Evolutionary conservation across 768 basidiomycete species (phyloP).

Genomic region (Amylocystis lapponica): DNA sequence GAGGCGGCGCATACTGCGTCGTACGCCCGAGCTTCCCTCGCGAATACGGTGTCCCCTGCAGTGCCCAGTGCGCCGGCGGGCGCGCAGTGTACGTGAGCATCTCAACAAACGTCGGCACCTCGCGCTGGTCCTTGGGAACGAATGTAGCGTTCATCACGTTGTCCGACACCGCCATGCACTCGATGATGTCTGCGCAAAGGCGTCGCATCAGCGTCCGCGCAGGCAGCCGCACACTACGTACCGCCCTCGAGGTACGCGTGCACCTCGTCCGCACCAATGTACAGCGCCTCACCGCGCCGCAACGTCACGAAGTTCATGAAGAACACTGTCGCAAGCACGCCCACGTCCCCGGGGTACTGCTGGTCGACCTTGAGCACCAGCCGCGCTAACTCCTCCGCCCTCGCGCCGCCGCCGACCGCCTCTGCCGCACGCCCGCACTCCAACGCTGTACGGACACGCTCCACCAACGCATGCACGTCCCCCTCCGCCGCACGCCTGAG

Average conservation of each 20-base stretch:
- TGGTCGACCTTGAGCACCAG: slow-evolving; percentile 36
- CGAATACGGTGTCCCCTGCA: slow-evolving; percentile 12
- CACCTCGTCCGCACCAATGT: slow-evolving; percentile 49
- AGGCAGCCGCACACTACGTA: slow-evolving; percentile 15
- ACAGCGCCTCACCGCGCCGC: slow-evolving; percentile 45
- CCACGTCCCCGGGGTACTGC: slow-evolving; percentile 51
- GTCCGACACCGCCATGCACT: slow-evolving; percentile 54
- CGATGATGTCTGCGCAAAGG: slow-evolving; percentile 44
- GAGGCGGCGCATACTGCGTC: slow-evolving; percentile 19
- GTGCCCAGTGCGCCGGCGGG: slow-evolving; percentile 17
- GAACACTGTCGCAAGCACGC: slow-evolving; percentile 45
- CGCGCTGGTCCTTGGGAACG: slow-evolving; percentile 11
- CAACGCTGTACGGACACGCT: slow-evolving; percentile 10
- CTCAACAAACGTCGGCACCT: slow-evolving; percentile 16
- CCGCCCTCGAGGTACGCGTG: slow-evolving; percentile 57
- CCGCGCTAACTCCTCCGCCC: slow-evolving; percentile 21
- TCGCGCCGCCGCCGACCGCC: slow-evolving; percentile 6
- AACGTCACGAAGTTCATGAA: slow-evolving; percentile 49
- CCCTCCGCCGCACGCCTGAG: slow-evolving; percentile 29
- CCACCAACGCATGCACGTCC: slow-evolving; percentile 26
- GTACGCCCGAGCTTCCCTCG: slow-evolving; percentile 11
- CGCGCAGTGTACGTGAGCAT: slow-evolving; percentile 23
- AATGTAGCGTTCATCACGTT: slow-evolving; percentile 56
- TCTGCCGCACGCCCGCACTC: slow-evolving; percentile 6
- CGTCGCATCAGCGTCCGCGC: not conserved